Conservation (phyloP, 768 basidiomycete species). For the Naganishia randhawae region DNA sequence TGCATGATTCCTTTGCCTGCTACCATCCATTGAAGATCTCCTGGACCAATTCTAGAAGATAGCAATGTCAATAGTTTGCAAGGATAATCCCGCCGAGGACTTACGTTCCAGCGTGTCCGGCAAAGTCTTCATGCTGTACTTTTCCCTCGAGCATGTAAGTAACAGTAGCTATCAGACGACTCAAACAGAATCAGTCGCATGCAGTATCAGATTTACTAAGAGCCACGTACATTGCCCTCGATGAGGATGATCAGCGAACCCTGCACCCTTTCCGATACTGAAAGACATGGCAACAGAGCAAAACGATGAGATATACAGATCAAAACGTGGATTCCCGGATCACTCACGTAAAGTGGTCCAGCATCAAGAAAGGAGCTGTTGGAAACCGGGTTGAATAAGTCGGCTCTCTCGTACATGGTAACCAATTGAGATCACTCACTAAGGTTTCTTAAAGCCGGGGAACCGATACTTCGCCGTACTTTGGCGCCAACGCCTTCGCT, state of each 20-base stretch:
- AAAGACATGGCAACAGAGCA: not conserved
- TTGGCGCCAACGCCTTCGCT: constrained; percentile 67
- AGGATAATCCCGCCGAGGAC: constrained; percentile 54
- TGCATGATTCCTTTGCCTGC: constrained; percentile 49
- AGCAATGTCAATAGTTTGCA: constrained; percentile 50
- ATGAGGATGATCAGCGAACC: constrained; percentile 91
- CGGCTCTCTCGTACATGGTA: not conserved
- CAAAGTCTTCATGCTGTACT: constrained; percentile 85
- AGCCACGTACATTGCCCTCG: constrained; percentile 63
- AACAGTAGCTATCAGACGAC: constrained; percentile 54
- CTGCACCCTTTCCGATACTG: constrained; percentile 40
- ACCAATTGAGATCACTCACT: constrained; percentile 52
- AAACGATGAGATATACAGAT: not conserved
- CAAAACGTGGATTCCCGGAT: constrained; percentile 59
- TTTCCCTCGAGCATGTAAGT: constrained; percentile 84
- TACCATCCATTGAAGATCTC: constrained; percentile 92
- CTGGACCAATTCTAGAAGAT: constrained; percentile 53
- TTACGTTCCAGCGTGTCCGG: constrained; percentile 53
- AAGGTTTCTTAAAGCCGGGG: constrained; percentile 67
- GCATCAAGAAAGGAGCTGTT: constrained; percentile 31
- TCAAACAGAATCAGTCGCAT: constrained; percentile 48
- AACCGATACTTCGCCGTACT: constrained; percentile 83
- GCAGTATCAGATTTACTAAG: too few species aligned
- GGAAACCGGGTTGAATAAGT: constrained; percentile 4
- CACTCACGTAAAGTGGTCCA: constrained; percentile 65